phyloP scores from a whole-genome alignment of 306 rosid species.

The Vigna nakashimae region DNA sequence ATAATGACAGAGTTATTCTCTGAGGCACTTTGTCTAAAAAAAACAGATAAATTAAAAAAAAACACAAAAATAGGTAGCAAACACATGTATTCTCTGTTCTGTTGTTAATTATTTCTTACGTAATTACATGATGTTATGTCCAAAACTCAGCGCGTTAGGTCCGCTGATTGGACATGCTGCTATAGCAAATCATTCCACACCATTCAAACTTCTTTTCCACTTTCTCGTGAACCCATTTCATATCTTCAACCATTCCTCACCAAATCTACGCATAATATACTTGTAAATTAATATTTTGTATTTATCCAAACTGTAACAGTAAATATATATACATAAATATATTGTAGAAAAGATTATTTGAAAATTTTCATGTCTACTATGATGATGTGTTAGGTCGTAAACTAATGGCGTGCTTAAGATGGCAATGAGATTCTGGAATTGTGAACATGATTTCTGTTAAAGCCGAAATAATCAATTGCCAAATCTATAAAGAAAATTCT shows the following conservation, averaged over 20 bases:
- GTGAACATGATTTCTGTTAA: neutral
- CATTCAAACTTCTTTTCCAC: slow-evolving; percentile 18
- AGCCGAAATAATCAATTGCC: neutral
- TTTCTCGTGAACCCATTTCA: neutral
- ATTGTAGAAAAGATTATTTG: no score
- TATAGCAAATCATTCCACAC: slow-evolving; percentile 1
- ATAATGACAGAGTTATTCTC: neutral
- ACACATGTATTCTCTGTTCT: neutral
- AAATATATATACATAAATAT: no score
- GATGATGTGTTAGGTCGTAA: neutral
- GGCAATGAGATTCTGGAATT: slow-evolving; percentile 27
- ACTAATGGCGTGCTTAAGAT: neutral
- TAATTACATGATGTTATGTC: neutral
- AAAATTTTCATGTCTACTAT: neutral
- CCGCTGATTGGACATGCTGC: neutral
- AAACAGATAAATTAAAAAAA: no score
- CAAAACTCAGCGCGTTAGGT: neutral
- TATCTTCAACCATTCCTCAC: neutral
- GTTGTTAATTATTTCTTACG: neutral
- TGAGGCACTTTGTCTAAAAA: neutral
- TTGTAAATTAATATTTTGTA: neutral
- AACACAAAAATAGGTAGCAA: neutral
- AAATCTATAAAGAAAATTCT: neutral
- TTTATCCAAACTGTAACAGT: neutral
- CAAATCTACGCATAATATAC: neutral